Conservation (phyloP, 108 stramenopile genomes). For the Nannochloropsis salina region DNA sequence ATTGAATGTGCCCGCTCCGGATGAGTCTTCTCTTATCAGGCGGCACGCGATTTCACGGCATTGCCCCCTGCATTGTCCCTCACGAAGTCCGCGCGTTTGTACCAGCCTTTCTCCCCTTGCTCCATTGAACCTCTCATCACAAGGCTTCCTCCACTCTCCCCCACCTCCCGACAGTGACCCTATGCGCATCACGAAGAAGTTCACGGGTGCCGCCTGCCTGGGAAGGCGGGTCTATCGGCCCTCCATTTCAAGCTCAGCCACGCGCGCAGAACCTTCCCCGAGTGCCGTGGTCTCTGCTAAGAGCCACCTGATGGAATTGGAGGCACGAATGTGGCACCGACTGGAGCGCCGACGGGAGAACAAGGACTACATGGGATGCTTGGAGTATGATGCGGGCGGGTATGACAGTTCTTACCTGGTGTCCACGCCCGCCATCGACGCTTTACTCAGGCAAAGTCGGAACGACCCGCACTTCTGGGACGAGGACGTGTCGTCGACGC, state of each 20-base stretch:
- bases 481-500: neutral
- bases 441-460: slow-evolving; percentile 23
- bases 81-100: too few species aligned
- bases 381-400: slow-evolving; percentile 38
- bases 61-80: too few species aligned
- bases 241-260: slow-evolving; percentile 23
- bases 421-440: slow-evolving; percentile 45
- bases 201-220: slow-evolving; percentile 80
- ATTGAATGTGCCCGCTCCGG: too few species aligned
- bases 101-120: too few species aligned
- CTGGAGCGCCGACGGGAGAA: slow-evolving; percentile 48
- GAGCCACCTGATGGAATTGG: slow-evolving; percentile 43
- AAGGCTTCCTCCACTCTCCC: neutral
- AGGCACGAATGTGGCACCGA: slow-evolving; percentile 34
- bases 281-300: slow-evolving; percentile 28
- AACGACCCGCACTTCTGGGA: neutral
- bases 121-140: too few species aligned
- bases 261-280: slow-evolving; percentile 15
- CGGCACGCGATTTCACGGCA: too few species aligned
- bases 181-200: slow-evolving; percentile 97
- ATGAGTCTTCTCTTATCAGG: too few species aligned
- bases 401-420: neutral
- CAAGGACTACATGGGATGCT: slow-evolving; percentile 21
- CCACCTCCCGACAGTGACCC: slow-evolving; percentile 60
- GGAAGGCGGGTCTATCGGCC: slow-evolving; percentile 64